These are phyloP conservation scores for Marasmius fiardii DNA, from an alignment of 1,284 basidiomycete species.

Conservation along the genomic window DNA sequence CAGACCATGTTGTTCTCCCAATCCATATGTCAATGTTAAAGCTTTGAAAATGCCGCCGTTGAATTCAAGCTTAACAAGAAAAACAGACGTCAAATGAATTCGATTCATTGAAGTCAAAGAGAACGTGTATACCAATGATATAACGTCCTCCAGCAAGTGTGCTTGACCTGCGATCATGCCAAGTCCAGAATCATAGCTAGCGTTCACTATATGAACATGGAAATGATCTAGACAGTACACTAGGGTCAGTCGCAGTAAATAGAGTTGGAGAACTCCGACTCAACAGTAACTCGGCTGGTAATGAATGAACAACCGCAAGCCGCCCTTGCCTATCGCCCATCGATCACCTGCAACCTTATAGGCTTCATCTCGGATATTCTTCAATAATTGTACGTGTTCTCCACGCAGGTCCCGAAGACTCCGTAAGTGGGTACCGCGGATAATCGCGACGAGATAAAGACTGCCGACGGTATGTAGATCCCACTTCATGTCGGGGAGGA, in stretches of 20 bases:
- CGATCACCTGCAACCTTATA: constrained; percentile 49
- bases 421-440: constrained; percentile 51
- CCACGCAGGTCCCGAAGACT: constrained; percentile 70
- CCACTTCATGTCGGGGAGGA: constrained; percentile 95
- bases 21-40: constrained; percentile 79
- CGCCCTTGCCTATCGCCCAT: constrained; percentile 59
- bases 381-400: constrained; percentile 68
- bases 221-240: constrained; percentile 72
- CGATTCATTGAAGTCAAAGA: neutral
- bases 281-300: constrained; percentile 96
- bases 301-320: constrained; percentile 84
- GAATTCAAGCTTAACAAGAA: constrained; percentile 4
- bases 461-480: constrained; percentile 71
- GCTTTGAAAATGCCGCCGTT: constrained; percentile 47
- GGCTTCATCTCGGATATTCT: constrained; percentile 59
- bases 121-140: constrained; percentile 62
- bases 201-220: constrained; percentile 91
- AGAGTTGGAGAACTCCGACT: constrained; percentile 26
- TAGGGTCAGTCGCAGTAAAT: neutral
- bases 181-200: constrained; percentile 57
- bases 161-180: constrained; percentile 90
- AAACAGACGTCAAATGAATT: neutral
- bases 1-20: constrained; percentile 81
- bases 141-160: constrained; percentile 90
- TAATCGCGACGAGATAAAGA: constrained; percentile 77